phyloP scores from a whole-genome alignment of 2,329 filamentous ascomycete species.

The Epichloe baconii region DNA sequence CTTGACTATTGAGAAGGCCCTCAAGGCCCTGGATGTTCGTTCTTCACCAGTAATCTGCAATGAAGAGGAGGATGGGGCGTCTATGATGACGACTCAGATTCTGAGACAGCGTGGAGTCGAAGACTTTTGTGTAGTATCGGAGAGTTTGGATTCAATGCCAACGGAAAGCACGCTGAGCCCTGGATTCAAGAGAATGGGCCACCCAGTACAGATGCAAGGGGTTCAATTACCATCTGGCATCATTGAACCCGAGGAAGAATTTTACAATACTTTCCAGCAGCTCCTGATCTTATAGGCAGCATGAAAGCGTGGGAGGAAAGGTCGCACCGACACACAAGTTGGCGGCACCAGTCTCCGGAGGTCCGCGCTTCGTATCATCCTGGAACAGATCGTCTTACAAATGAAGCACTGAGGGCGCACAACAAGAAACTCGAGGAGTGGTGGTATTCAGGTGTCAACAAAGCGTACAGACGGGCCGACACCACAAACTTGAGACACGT shows the following conservation, averaged over 20 bases:
- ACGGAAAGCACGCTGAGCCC: not conserved
- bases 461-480: not conserved
- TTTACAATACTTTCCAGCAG: not conserved
- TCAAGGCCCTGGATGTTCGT: conserved; percentile 16
- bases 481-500: not conserved
- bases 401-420: conserved; percentile 11
- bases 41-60: not conserved
- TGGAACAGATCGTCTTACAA: conserved; percentile 10
- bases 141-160: not conserved
- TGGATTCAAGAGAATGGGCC: not conserved
- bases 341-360: not conserved
- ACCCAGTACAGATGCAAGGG: not conserved
- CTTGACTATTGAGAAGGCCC: conserved; percentile 27
- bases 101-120: conserved; percentile 13
- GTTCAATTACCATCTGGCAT: not conserved
- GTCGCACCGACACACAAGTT: not conserved
- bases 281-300: not conserved
- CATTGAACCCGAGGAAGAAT: not conserved
- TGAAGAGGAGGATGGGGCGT: conserved; percentile 13
- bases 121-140: conserved; percentile 1
- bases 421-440: conserved; percentile 1
- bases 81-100: conserved; percentile 12
- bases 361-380: conserved; percentile 6
- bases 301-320: not conserved
- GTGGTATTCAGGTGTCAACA: conserved; percentile 7